These are phyloP conservation scores for Tuber microsphaerosporum DNA, from an alignment of 495 filamentous ascomycete species.

Conservation along the genomic window DNA sequence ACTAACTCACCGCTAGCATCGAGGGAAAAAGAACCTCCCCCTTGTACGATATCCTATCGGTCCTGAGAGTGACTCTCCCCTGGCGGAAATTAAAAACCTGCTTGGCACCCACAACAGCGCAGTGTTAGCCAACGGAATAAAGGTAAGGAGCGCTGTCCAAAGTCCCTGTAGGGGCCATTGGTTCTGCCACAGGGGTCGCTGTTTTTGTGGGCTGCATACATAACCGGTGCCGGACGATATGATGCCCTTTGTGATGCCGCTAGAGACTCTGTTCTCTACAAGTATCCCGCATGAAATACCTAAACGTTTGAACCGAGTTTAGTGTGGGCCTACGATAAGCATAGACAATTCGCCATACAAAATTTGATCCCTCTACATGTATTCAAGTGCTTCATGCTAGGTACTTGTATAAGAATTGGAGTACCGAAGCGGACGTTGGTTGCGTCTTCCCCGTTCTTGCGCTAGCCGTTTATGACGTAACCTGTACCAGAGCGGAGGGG, in stretches of 20 bases:
- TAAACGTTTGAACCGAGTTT: too few relatives aligned
- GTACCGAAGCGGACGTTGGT: constrained; percentile 61
- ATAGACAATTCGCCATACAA: too few relatives aligned
- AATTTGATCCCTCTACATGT: too few relatives aligned
- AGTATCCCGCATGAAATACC: constrained; percentile 41
- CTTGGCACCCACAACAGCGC: constrained; percentile 21
- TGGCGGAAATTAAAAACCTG: constrained; percentile 13
- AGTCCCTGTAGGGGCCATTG: constrained; percentile 49
- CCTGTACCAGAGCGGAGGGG: constrained; percentile 57
- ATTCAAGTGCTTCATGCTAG: too few relatives aligned
- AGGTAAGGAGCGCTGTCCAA: constrained; percentile 51
- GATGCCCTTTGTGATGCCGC: constrained; percentile 38
- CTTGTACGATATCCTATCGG: neutral
- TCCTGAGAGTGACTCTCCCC: neutral
- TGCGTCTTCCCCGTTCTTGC: constrained; percentile 48
- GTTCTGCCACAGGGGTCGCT: constrained; percentile 52
- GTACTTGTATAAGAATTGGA: constrained; percentile 48
- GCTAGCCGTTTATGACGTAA: constrained; percentile 25
- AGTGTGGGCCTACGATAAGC: too few relatives aligned
- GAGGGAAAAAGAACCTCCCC: neutral
- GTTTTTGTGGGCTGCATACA: constrained; percentile 48
- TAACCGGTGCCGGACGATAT: constrained; percentile 48
- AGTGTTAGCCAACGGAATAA: constrained; percentile 44
- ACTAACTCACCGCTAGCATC: neutral
- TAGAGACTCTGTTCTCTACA: constrained; percentile 53